Evolutionary conservation across 176 grass and related monocot species (phyloP).

Genomic region (Pharus latifolius): DNA sequence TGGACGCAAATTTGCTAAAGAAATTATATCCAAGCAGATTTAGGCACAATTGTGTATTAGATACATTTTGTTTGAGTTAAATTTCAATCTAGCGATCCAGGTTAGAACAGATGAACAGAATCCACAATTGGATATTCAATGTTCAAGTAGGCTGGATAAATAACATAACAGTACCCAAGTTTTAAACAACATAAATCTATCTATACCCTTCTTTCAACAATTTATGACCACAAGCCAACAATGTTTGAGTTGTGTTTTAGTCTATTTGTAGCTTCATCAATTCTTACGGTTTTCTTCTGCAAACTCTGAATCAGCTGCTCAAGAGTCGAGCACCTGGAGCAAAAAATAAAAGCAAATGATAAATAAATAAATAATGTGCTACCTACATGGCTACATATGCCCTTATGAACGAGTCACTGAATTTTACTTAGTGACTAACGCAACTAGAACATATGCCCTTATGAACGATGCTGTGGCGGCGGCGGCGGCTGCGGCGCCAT

Average conservation of each 20-base stretch:
- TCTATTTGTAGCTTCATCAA: neutral
- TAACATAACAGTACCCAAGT: too few species aligned
- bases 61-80: too few species aligned
- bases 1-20: too few species aligned
- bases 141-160: too few species aligned
- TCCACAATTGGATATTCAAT: too few species aligned
- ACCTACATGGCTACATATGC: neutral
- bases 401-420: constrained; percentile 1
- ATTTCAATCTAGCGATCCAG: too few species aligned
- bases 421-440: too few species aligned
- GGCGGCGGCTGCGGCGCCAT: constrained; percentile 39
- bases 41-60: too few species aligned
- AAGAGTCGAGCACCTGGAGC: neutral
- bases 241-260: neutral
- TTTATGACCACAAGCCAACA: neutral
- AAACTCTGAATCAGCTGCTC: neutral
- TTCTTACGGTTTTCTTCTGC: neutral
- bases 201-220: neutral
- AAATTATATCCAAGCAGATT: too few species aligned
- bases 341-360: too few species aligned
- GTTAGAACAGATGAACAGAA: too few species aligned
- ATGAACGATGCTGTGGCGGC: constrained; percentile 27
- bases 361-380: too few species aligned
- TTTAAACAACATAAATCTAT: neutral
- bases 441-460: neutral